Evolutionary conservation across 2,329 filamentous ascomycete species (phyloP), one percentile per base, ranked within the genome.

Genomic region (Dendryphion nanum): DNA sequence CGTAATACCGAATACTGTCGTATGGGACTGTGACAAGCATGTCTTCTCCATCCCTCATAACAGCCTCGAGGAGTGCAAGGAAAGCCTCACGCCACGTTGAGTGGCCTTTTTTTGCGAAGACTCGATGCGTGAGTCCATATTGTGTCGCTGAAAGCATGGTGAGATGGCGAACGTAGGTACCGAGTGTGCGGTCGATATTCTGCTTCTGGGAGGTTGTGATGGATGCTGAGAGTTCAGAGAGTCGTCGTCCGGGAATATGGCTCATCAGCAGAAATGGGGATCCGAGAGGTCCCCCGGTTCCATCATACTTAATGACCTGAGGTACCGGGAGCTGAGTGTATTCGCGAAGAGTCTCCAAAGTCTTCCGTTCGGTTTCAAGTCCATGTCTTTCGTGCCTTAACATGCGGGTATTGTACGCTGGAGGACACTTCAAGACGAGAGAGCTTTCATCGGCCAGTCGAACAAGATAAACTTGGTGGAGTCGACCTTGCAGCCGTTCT

Each of bases 11-110:
- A 40, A 81, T 73, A 37, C 72, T 70, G 7, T 73, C 68, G 48
- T 80, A 81, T 1, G 77, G 77, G 5, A 81, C 53, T 40, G 71
- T 75, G 47, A 82, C 70, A 10, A 79, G 71, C 58, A 76, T 74
- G 41, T 81, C 77, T 52, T 82, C 78, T 13, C 71, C 75, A 48
- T 81, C 78, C 13, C 75, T 74, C 17, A 82, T 61, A 6, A 73
- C 61, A 8, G 69, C 63, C 52, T 81, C 77, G 15, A 81, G 61
- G 26, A 81, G 66, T 5, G 55, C 50, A 17, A 71, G 59, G 47
- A 81, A 82, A 10, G 72, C 73, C 38, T 74, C 69, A 37, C 67
- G 64, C 78, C 78, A 82, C 3, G 72, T 72, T n/a, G 47, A 51
- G 38, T 59, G 68, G 13, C 75, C 74, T 17, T 57, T 57, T n/a